Evolutionary conservation across 2,329 filamentous ascomycete species (phyloP).

Genomic region (Colletotrichum orbiculare): DNA sequence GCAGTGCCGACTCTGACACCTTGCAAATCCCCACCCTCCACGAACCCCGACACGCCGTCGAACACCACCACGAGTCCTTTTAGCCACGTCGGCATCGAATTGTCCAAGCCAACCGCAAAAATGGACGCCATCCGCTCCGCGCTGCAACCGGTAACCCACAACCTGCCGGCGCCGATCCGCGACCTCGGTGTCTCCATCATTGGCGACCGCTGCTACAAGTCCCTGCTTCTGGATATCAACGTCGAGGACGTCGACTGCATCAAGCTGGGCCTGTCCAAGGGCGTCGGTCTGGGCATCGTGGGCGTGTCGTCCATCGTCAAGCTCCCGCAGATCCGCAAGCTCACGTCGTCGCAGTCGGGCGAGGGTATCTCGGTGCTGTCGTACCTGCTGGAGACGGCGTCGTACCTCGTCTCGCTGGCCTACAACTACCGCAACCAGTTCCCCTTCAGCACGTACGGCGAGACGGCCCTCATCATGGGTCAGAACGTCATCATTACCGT

Average conservation of each 20-base stretch:
- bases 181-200: constrained; percentile 83
- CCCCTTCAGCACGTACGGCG: constrained; percentile 96
- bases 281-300: constrained; percentile 92
- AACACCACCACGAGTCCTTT: background rate
- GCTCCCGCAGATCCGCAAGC: constrained; percentile 95
- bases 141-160: constrained; percentile 77
- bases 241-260: constrained; percentile 81
- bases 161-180: constrained; percentile 79
- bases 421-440: constrained; percentile 94
- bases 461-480: constrained; percentile 89
- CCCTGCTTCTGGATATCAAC: constrained; percentile 87
- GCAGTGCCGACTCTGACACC: background rate
- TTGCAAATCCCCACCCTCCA: background rate
- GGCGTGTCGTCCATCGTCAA: constrained; percentile 92
- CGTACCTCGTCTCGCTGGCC: constrained; percentile 88
- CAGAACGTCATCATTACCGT: constrained; percentile 93
- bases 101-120: constrained; percentile 27
- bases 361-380: constrained; percentile 88
- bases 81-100: constrained; percentile 9
- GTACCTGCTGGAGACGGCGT: constrained; percentile 90
- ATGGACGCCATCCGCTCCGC: constrained; percentile 73
- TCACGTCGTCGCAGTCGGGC: constrained; percentile 82
- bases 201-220: constrained; percentile 85
- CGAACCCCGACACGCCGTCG: background rate
- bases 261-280: constrained; percentile 92